A percentile compares a stretch with the other conserved stretches of the same genome.
Conservation (phyloP, 768 basidiomycete genomes). For the Postia placenta region DNA sequence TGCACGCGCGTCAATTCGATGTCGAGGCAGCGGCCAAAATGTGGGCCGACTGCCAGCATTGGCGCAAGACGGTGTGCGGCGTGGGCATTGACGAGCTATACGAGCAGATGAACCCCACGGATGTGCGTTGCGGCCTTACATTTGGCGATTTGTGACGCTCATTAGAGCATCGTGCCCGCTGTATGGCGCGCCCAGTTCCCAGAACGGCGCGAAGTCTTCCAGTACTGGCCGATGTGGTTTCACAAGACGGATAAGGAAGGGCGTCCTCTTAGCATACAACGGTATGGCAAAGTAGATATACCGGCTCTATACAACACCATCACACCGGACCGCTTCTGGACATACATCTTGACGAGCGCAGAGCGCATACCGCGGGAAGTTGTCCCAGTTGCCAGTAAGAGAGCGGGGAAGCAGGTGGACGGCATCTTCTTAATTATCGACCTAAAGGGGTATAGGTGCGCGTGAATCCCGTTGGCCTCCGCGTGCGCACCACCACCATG, state of each 20-base stretch:
- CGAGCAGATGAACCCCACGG: constrained; percentile 56
- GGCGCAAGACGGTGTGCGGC: constrained; percentile 59
- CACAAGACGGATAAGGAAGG: constrained; percentile 82
- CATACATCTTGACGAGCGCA: constrained; percentile 55
- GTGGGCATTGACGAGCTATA: constrained; percentile 64
- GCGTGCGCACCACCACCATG: neutral
- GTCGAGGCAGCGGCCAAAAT: constrained; percentile 53
- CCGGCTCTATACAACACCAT: constrained; percentile 25
- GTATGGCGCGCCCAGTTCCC: constrained; percentile 47
- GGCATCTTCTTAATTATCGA: constrained; percentile 62
- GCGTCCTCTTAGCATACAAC: constrained; percentile 64
- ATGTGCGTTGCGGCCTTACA: constrained; percentile 38
- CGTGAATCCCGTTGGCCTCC: neutral
- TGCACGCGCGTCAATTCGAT: constrained; percentile 66
- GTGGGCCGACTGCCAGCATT: constrained; percentile 60
- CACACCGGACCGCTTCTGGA: constrained; percentile 33
- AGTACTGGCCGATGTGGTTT: constrained; percentile 74
- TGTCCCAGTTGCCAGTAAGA: constrained; percentile 54
- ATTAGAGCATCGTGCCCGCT: neutral
- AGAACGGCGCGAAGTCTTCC: constrained; percentile 60
- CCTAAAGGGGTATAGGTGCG: constrained; percentile 61
- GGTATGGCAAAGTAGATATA: constrained; percentile 52
- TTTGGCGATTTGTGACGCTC: neutral
- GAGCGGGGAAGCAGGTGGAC: constrained; percentile 43
- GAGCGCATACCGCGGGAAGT: constrained; percentile 62